These are phyloP conservation scores for Eutypa lata DNA, from an alignment of 2,329 filamentous ascomycete species.

Conservation along the genomic window DNA sequence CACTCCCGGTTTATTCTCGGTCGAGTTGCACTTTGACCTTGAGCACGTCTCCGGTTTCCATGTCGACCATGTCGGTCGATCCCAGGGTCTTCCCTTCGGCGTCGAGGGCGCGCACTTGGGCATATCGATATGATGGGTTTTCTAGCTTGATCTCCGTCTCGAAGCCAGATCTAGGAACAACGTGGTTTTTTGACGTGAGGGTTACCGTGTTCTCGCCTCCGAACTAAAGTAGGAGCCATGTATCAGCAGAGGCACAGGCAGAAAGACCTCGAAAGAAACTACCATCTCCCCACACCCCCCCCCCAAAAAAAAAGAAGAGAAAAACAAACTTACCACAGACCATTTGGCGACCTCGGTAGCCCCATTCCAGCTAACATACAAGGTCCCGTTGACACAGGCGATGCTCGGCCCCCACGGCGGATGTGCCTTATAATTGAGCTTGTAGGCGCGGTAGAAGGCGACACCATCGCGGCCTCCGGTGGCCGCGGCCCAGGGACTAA, in stretches of 20 bases:
- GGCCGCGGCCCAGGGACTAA: slow-evolving; percentile 35
- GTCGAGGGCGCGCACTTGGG: not conserved
- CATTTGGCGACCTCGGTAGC: slow-evolving; percentile 34
- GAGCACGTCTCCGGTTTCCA: not conserved
- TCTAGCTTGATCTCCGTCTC: not conserved
- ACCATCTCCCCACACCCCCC: no score
- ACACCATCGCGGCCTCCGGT: slow-evolving; percentile 25
- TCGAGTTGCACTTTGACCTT: not conserved
- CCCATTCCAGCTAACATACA: slow-evolving; percentile 41
- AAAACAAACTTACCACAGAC: slow-evolving; percentile 12
- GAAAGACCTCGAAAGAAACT: not conserved
- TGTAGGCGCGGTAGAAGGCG: slow-evolving; percentile 49
- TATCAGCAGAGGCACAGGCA: not conserved
- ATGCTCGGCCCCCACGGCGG: slow-evolving; percentile 20
- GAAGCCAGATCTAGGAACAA: not conserved
- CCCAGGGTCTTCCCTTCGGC: not conserved
- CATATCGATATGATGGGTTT: not conserved
- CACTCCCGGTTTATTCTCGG: no score
- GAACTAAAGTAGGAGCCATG: not conserved
- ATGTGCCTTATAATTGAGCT: slow-evolving; percentile 45
- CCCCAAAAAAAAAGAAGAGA: no score
- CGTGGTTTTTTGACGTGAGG: not conserved
- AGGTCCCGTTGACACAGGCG: slow-evolving; percentile 12
- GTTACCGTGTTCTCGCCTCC: not conserved
- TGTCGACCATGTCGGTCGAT: not conserved